A percentile compares a stretch with the other conserved stretches of the same genome.
Evolutionary conservation across 768 basidiomycete species (phyloP).

Genomic region (Podaxis rugospora): DNA sequence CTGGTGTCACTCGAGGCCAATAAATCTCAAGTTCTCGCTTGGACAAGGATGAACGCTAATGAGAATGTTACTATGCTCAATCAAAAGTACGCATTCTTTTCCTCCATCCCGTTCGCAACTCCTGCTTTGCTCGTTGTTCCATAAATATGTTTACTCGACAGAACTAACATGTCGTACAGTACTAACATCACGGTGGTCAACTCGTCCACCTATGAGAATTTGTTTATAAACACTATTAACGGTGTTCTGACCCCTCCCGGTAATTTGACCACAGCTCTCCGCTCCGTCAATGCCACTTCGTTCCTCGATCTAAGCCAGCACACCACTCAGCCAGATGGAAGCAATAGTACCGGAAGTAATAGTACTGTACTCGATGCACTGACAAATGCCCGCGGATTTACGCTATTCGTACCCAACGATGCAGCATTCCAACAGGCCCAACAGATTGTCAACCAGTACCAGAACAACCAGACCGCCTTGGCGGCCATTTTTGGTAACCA

Average conservation of each 20-base stretch:
- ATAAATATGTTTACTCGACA: not conserved
- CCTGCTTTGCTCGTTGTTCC: slow-evolving; percentile 3
- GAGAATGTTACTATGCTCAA: slow-evolving; percentile 41
- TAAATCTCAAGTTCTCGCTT: slow-evolving; percentile 49
- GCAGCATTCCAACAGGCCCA: slow-evolving; percentile 38
- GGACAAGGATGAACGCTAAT: slow-evolving; percentile 18
- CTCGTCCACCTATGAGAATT: slow-evolving; percentile 34
- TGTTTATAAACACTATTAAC: slow-evolving; percentile 43
- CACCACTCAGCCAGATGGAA: slow-evolving; percentile 15
- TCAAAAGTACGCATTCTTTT: slow-evolving; percentile 32
- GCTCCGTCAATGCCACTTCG: slow-evolving; percentile 36
- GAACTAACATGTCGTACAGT: slow-evolving; percentile 10
- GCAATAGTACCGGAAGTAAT: slow-evolving; percentile 26
- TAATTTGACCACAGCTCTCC: slow-evolving; percentile 37
- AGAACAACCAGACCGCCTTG: slow-evolving; percentile 43
- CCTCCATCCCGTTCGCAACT: not conserved
- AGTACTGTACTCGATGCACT: slow-evolving; percentile 31
- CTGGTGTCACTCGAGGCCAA: slow-evolving; percentile 55
- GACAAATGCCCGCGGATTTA: slow-evolving; percentile 46
- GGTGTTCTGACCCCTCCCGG: slow-evolving; percentile 52
- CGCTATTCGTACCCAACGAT: slow-evolving; percentile 63
- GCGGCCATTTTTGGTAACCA: slow-evolving; percentile 52
- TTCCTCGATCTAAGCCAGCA: slow-evolving; percentile 28
- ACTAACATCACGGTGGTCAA: slow-evolving; percentile 28
- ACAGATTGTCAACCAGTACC: slow-evolving; percentile 24